Percentiles rank a stretch among this genome's conserved stretches.
Conservation (phyloP, 1,284 basidiomycete genomes). For the Wallemia mellicola region DNA sequence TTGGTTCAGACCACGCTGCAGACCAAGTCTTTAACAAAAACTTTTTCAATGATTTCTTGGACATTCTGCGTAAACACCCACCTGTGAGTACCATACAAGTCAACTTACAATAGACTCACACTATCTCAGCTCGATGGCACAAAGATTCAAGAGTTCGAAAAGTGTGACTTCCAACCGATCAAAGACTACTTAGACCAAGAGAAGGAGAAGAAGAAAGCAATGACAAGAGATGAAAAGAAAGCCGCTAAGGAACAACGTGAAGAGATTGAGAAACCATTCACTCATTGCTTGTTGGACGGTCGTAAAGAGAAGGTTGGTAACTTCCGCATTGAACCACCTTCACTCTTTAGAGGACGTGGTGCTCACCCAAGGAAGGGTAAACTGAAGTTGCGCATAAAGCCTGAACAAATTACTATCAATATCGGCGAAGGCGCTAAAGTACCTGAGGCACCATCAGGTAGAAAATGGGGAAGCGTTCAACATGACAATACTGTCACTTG, state of each 20-base stretch:
- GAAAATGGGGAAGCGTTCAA: slow-evolving; percentile 21
- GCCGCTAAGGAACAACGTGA: slow-evolving; percentile 58
- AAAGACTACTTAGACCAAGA: slow-evolving; percentile 73
- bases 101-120: not conserved
- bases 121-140: slow-evolving; percentile 24
- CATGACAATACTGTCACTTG: slow-evolving; percentile 88
- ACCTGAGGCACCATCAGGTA: slow-evolving; percentile 20
- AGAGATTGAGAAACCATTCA: slow-evolving; percentile 53
- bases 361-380: slow-evolving; percentile 94
- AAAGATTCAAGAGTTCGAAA: slow-evolving; percentile 44
- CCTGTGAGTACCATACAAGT: slow-evolving; percentile 28
- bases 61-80: slow-evolving; percentile 45
- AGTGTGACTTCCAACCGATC: slow-evolving; percentile 87
- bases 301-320: slow-evolving; percentile 95
- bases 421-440: slow-evolving; percentile 42
- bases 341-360: slow-evolving; percentile 84
- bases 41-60: slow-evolving; percentile 77
- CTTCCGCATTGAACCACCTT: slow-evolving; percentile 92
- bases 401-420: slow-evolving; percentile 83
- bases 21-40: slow-evolving; percentile 75
- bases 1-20: slow-evolving; percentile 76
- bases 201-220: slow-evolving; percentile 67
- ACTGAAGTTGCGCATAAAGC: slow-evolving; percentile 70
- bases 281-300: slow-evolving; percentile 62
- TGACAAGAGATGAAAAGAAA: slow-evolving; percentile 67